Evolutionary conservation across 257 asterid genomes (phyloP).

Genomic region (Misopates orontium): DNA sequence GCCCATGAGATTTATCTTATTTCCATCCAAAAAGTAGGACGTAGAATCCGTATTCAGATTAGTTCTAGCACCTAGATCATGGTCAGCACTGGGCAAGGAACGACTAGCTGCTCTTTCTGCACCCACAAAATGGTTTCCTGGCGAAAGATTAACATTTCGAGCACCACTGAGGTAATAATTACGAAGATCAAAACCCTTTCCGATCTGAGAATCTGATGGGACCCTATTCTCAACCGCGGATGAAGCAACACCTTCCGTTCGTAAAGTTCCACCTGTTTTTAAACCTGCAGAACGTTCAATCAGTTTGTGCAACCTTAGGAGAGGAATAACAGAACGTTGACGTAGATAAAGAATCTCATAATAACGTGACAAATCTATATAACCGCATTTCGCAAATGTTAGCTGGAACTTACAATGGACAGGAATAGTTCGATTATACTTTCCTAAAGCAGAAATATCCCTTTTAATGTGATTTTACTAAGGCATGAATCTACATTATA

Average conservation of each 20-base stretch:
- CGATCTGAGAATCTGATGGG: slow-evolving; percentile 52
- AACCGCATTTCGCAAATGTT: background rate
- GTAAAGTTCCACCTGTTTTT: slow-evolving; percentile 51
- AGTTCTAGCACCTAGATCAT: slow-evolving; percentile 51
- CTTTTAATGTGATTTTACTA: slow-evolving; percentile 8
- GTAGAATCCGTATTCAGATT: slow-evolving; percentile 49
- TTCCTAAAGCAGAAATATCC: slow-evolving; percentile 13
- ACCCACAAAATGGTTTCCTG: slow-evolving; percentile 60
- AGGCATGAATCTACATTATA: background rate
- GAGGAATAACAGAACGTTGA: background rate
- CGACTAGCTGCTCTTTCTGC: slow-evolving; percentile 57
- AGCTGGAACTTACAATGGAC: background rate
- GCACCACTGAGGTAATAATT: slow-evolving; percentile 58
- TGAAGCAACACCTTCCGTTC: slow-evolving; percentile 49
- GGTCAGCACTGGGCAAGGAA: slow-evolving; percentile 78
- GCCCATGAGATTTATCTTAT: slow-evolving; percentile 57
- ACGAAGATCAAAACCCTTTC: slow-evolving; percentile 57
- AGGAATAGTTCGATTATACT: slow-evolving; percentile 16
- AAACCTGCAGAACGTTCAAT: slow-evolving; percentile 47
- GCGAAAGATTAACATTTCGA: slow-evolving; percentile 44
- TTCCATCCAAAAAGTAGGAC: slow-evolving; percentile 59
- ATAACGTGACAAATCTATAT: slow-evolving; percentile 15
- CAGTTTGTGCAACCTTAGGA: slow-evolving; percentile 8
- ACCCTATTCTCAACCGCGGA: slow-evolving; percentile 57
- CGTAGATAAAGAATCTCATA: slow-evolving; percentile 1